Conservation (phyloP, 139 green algal species). For the Pseudopediastrum boryanum region DNA sequence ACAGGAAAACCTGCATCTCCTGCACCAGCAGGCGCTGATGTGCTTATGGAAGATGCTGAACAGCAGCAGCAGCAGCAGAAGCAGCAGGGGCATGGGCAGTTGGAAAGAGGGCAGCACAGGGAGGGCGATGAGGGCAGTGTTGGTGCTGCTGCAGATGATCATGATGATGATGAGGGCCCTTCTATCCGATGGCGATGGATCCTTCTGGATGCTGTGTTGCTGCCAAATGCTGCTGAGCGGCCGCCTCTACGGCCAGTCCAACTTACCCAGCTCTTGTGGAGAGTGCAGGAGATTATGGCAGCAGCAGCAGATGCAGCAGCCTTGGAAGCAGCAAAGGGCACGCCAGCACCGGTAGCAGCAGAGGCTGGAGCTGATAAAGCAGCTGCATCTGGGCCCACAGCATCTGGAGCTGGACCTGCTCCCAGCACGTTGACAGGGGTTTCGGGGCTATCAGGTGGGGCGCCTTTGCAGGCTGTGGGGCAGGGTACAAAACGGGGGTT, state of each 20-base stretch:
- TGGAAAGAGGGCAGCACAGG: not conserved
- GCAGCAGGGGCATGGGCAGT: not conserved
- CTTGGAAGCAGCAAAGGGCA: slow-evolving; percentile 15
- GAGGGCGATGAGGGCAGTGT: not conserved
- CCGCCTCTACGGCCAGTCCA: slow-evolving; percentile 16
- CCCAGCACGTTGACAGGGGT: not conserved
- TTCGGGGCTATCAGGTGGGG: not conserved
- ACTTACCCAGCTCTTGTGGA: not conserved
- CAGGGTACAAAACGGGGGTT: slow-evolving; percentile 18
- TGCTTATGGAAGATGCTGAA: not conserved
- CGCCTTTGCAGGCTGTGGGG: not conserved
- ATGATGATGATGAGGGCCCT: not conserved
- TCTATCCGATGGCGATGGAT: slow-evolving; percentile 31
- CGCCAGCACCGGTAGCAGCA: not conserved
- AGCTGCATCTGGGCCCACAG: not conserved
- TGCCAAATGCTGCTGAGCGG: slow-evolving; percentile 16
- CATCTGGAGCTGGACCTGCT: not conserved
- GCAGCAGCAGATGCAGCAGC: slow-evolving; percentile 30
- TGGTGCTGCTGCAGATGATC: not conserved
- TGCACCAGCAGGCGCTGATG: not conserved
- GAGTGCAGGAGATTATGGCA: slow-evolving; percentile 15
- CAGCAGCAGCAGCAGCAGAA: slow-evolving; percentile 13
- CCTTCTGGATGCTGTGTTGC: slow-evolving; percentile 18
- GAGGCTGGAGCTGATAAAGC: not conserved
- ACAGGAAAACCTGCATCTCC: not conserved